Percentiles rank a stretch among this genome's conserved stretches.
Evolutionary conservation across 1,284 basidiomycete genomes (phyloP).

Genomic region (Bondarzewia mesenterica): DNA sequence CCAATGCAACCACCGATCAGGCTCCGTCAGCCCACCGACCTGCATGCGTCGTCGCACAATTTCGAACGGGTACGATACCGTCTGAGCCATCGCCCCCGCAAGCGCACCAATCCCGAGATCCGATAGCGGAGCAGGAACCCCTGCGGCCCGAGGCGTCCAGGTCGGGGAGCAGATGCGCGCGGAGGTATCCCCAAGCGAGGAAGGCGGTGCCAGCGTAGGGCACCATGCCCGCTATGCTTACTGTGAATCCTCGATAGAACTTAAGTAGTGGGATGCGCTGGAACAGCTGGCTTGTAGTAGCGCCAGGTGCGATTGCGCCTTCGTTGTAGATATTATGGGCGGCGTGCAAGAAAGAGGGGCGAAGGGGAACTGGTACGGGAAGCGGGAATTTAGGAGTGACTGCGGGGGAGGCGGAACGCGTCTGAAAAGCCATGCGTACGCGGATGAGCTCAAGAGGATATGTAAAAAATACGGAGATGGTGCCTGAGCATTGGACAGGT

Average conservation of each 20-base stretch:
- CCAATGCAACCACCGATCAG: conserved; percentile 75
- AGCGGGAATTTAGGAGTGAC: conserved; percentile 17
- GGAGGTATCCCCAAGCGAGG: conserved; percentile 84
- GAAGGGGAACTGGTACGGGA: conserved; percentile 14
- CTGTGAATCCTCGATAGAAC: conserved; percentile 94
- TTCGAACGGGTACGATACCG: conserved; percentile 94
- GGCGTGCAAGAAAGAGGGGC: conserved; percentile 55
- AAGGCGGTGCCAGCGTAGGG: conserved; percentile 98
- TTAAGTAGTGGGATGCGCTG: conserved; percentile 69
- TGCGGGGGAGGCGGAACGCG: conserved; percentile 23
- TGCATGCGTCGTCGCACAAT: conserved; percentile 93
- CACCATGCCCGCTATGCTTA: conserved; percentile 88
- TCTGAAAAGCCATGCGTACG: conserved; percentile 92
- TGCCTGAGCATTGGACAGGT: conserved; percentile 42
- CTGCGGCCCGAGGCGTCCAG: conserved; percentile 9
- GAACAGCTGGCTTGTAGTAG: conserved; percentile 25
- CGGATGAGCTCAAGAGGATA: conserved; percentile 95
- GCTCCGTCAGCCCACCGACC: conserved; percentile 80
- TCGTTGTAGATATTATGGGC: conserved; percentile 69
- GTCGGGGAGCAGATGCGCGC: conserved; percentile 50
- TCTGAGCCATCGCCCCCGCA: conserved; percentile 87
- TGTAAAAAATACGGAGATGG: conserved; percentile 83
- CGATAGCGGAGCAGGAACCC: conserved; percentile 27
- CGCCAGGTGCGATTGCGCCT: conserved; percentile 27
- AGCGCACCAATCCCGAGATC: conserved; percentile 82